These are phyloP conservation scores for Geranium brycei DNA, from an alignment of 345 rosid genomes.

Conservation along the genomic window DNA sequence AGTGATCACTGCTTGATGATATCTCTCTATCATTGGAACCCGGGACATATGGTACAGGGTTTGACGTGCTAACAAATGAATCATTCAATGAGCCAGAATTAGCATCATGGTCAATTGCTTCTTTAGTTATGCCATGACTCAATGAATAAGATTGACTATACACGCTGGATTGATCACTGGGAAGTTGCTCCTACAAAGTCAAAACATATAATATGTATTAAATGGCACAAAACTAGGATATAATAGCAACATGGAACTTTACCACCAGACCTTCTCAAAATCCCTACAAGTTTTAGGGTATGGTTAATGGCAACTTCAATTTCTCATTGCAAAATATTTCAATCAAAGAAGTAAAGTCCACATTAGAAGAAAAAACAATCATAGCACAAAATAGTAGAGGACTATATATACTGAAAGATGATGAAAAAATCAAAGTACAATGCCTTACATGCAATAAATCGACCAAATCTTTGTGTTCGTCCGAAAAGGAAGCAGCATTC, in stretches of 20 bases:
- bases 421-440: not conserved
- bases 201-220: slow-evolving; percentile 8
- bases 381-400: not conserved
- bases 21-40: slow-evolving; percentile 30
- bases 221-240: not conserved
- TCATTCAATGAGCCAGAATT: slow-evolving; percentile 31
- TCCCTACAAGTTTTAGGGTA: no score
- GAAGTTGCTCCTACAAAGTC: slow-evolving; percentile 47
- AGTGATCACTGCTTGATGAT: slow-evolving; percentile 20
- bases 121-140: slow-evolving; percentile 45
- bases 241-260: not conserved
- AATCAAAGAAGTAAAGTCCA: no score
- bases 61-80: slow-evolving; percentile 36
- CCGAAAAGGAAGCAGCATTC: slow-evolving; percentile 27
- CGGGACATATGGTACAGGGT: slow-evolving; percentile 30
- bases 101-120: slow-evolving; percentile 33
- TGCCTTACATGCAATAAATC: slow-evolving; percentile 72
- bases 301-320: no score
- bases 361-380: no score
- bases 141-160: slow-evolving; percentile 64
- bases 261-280: no score
- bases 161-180: slow-evolving; percentile 68
- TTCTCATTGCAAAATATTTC: no score
- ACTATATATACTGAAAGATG: not conserved
- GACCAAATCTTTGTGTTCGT: slow-evolving; percentile 72